A percentile compares a stretch with the other conserved stretches of the same genome.
These are phyloP conservation scores for Terfezia claveryi DNA, from an alignment of 495 filamentous ascomycete species.

Conservation along the genomic window DNA sequence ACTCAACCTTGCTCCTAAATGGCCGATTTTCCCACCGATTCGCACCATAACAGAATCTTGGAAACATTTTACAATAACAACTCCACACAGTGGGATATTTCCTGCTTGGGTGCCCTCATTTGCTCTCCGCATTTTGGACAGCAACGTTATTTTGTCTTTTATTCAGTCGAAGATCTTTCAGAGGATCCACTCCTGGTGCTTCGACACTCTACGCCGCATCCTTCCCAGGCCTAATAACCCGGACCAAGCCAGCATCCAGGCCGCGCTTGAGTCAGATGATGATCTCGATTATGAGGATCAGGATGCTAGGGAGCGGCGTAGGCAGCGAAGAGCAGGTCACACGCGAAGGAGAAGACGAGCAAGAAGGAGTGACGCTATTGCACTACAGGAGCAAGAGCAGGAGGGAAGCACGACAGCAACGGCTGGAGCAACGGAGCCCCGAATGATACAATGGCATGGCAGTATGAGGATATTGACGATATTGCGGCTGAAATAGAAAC, in stretches of 20 bases:
- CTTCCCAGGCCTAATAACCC: constrained; percentile 14
- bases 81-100: neutral
- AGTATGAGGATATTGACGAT: neutral
- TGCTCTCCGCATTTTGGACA: constrained; percentile 6
- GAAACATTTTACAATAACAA: no score
- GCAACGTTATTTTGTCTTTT: constrained; percentile 13
- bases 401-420: neutral
- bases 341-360: neutral
- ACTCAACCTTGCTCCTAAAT: constrained; percentile 11
- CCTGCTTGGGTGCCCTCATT: constrained; percentile 8
- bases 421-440: neutral
- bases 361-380: neutral
- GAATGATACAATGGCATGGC: neutral
- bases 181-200: neutral
- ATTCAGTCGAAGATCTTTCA: constrained; percentile 11
- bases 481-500: no score
- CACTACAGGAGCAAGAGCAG: neutral
- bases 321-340: neutral
- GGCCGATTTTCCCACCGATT: constrained; percentile 12
- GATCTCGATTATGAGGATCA: constrained; percentile 2
- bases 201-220: constrained; percentile 1
- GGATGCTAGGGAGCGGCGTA: neutral
- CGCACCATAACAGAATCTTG: constrained; percentile 1
- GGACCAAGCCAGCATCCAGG: constrained; percentile 8
- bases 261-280: constrained; percentile 11